Conservation (phyloP, 768 basidiomycete species). For the Hypsizygus marmoreus region DNA sequence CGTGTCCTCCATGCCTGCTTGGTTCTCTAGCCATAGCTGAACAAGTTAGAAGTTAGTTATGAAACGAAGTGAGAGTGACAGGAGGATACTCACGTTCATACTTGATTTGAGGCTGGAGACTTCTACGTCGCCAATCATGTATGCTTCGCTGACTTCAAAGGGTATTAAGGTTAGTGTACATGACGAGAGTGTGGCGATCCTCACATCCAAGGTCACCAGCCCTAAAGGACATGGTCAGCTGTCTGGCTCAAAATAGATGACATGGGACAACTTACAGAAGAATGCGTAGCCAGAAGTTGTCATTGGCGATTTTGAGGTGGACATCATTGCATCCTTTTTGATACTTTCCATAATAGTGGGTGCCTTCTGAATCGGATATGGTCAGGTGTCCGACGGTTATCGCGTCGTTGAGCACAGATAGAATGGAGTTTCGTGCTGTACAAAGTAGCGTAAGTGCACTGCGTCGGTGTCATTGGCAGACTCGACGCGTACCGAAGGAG, state of each 20-base stretch:
- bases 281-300: constrained; percentile 70
- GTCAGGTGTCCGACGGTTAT: constrained; percentile 62
- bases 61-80: constrained; percentile 3
- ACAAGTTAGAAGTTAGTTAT: constrained; percentile 6
- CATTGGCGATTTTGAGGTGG: constrained; percentile 55
- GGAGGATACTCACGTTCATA: constrained; percentile 55
- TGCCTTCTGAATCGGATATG: constrained; percentile 61
- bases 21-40: constrained; percentile 71
- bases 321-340: constrained; percentile 64
- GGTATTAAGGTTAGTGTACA: too few relatives aligned
- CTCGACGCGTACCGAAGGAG: constrained; percentile 43
- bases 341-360: constrained; percentile 58
- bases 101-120: constrained; percentile 58
- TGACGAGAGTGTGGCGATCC: too few relatives aligned
- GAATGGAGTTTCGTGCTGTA: constrained; percentile 61
- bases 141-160: constrained; percentile 80
- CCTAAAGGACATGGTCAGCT: constrained; percentile 30
- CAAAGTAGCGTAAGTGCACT: constrained; percentile 12
- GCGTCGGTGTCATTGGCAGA: not conserved
- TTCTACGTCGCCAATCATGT: constrained; percentile 71
- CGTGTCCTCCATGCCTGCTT: constrained; percentile 56
- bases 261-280: constrained; percentile 48
- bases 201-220: constrained; percentile 69
- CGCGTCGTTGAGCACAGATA: constrained; percentile 58
- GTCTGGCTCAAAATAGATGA: constrained; percentile 9